Conservation (phyloP, 2,329 filamentous ascomycete genomes). For the Fusarium euwallaceae region DNA sequence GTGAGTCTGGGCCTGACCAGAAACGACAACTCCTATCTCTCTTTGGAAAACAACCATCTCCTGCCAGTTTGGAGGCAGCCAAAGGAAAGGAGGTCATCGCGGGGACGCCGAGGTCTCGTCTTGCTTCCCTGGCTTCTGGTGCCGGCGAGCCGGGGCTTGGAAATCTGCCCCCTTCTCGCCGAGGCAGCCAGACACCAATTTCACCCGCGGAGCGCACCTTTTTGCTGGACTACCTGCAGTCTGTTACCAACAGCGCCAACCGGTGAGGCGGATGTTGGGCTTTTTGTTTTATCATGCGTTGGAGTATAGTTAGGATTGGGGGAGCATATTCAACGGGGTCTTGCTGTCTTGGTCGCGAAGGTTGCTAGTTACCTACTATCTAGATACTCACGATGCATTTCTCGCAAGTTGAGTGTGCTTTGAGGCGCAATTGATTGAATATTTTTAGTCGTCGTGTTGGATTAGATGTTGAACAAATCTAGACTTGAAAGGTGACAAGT, state of each 20-base stretch:
- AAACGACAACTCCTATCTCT: conserved; percentile 67
- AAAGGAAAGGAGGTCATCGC: conserved; percentile 44
- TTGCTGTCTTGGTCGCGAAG: conserved; percentile 29
- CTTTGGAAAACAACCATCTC: conserved; percentile 64
- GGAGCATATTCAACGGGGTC: conserved; percentile 36
- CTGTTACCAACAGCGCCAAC: conserved; percentile 58
- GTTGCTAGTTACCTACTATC: conserved; percentile 20
- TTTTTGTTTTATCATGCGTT: conserved; percentile 28
- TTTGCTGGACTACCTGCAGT: conserved; percentile 79
- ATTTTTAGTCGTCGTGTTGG: background rate
- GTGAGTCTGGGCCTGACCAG: conserved; percentile 49
- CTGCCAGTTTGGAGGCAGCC: conserved; percentile 40
- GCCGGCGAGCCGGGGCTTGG: conserved; percentile 47
- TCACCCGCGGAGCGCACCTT: conserved; percentile 82
- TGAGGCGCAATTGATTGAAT: conserved; percentile 1
- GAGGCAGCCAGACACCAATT: conserved; percentile 67
- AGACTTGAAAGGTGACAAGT: background rate
- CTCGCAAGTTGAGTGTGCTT: conserved; percentile 1
- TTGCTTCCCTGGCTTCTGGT: conserved; percentile 61
- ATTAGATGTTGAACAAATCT: background rate
- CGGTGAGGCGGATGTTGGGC: conserved; percentile 38
- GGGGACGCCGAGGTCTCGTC: conserved; percentile 50
- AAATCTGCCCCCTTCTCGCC: conserved; percentile 51
- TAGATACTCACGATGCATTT: conserved; percentile 23
- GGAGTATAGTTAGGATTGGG: conserved; percentile 34